These are phyloP conservation scores for Begonia fuchsioides DNA, from an alignment of 306 rosid species.

Conservation along the genomic window DNA sequence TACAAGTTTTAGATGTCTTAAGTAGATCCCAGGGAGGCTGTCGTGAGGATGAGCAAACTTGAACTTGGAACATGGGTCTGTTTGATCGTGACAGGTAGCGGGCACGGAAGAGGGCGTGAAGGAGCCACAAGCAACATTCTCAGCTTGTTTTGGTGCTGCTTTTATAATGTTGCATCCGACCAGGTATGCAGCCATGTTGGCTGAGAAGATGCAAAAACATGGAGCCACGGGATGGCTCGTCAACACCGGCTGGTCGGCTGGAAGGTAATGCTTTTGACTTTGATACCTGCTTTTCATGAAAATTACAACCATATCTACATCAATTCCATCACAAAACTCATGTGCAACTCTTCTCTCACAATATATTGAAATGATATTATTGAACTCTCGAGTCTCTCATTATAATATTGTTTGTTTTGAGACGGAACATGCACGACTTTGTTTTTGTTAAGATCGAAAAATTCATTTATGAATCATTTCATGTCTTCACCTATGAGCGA, in stretches of 20 bases:
- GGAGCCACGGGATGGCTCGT: slow-evolving; percentile 93
- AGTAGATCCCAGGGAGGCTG: background rate
- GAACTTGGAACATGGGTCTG: background rate
- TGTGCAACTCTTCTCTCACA: too few relatives aligned
- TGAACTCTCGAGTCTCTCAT: too few relatives aligned
- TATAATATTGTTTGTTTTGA: too few relatives aligned
- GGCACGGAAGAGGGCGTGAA: slow-evolving; percentile 86
- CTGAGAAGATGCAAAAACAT: slow-evolving; percentile 68
- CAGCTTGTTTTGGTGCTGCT: slow-evolving; percentile 93
- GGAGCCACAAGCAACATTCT: slow-evolving; percentile 84
- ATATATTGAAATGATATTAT: too few relatives aligned
- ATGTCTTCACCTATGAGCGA: too few relatives aligned
- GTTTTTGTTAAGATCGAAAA: too few relatives aligned
- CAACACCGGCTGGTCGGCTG: slow-evolving; percentile 93
- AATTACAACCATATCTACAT: too few relatives aligned
- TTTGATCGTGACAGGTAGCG: slow-evolving; percentile 38
- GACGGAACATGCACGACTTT: too few relatives aligned
- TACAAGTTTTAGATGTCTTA: background rate
- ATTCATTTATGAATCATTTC: too few relatives aligned
- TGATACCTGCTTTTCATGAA: too few relatives aligned
- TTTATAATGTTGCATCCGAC: slow-evolving; percentile 88
- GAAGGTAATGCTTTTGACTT: slow-evolving; percentile 28
- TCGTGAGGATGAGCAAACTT: too few relatives aligned
- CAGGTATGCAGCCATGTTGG: slow-evolving; percentile 86
- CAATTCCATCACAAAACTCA: too few relatives aligned